A percentile compares a stretch with the other conserved stretches of the same genome.
These are phyloP conservation scores for Ceratorhiza oryzae-sativae DNA, from an alignment of 1,284 basidiomycete genomes.

Conservation along the genomic window DNA sequence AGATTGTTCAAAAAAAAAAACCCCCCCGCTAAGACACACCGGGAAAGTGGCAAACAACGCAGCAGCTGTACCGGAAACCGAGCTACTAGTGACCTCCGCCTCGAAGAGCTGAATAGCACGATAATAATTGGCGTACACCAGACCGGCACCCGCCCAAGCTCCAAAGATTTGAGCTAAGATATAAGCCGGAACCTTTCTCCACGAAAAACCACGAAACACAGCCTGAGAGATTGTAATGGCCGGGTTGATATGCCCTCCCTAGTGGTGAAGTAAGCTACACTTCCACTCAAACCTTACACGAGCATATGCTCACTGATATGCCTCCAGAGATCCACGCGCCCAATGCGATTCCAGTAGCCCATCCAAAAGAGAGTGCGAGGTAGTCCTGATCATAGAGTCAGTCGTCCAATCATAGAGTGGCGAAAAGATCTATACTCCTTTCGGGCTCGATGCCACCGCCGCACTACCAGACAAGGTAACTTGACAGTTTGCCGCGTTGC, in stretches of 20 bases:
- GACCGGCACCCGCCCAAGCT: slow-evolving; percentile 66
- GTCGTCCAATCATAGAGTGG: not conserved
- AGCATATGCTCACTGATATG: slow-evolving; percentile 55
- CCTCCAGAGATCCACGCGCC: slow-evolving; percentile 72
- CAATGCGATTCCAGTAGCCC: slow-evolving; percentile 69
- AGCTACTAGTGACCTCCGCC: slow-evolving; percentile 62
- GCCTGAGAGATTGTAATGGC: slow-evolving; percentile 75
- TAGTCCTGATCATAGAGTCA: slow-evolving; percentile 55
- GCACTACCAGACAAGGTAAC: slow-evolving; percentile 63
- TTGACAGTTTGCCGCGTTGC: slow-evolving; percentile 69
- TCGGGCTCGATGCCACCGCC: slow-evolving; percentile 59
- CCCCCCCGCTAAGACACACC: slow-evolving; percentile 61
- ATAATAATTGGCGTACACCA: slow-evolving; percentile 79
- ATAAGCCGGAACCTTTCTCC: slow-evolving; percentile 71
- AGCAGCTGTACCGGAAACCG: slow-evolving; percentile 61
- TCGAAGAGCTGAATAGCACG: slow-evolving; percentile 72
- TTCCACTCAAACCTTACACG: not conserved
- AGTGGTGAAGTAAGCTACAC: not conserved
- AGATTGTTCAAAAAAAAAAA: not conserved
- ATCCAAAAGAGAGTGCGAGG: slow-evolving; percentile 67
- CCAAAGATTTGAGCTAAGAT: slow-evolving; percentile 75
- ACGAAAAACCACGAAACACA: slow-evolving; percentile 73
- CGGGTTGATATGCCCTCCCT: slow-evolving; percentile 80
- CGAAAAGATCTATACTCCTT: slow-evolving; percentile 64
- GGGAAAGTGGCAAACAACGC: slow-evolving; percentile 71